Evolutionary conservation across 1,139 yeast genomes (phyloP).

Genomic region (Candida gigantensis): DNA sequence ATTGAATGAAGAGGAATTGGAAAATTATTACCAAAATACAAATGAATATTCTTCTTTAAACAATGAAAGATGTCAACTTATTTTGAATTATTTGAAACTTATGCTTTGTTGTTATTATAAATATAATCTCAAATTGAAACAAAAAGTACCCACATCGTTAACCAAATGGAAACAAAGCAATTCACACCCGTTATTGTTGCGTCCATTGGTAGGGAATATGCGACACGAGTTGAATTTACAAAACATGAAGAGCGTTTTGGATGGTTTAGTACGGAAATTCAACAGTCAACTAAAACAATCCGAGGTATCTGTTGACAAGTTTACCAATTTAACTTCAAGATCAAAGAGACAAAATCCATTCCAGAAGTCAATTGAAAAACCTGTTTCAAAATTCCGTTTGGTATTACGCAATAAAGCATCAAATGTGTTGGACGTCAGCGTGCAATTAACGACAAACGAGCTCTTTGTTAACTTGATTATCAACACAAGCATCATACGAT

Average conservation of each 20-base stretch:
- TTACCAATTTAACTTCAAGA: slow-evolving; percentile 17
- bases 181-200: slow-evolving; percentile 52
- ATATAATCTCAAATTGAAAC: slow-evolving; percentile 49
- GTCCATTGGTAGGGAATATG: slow-evolving; percentile 71
- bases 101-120: slow-evolving; percentile 63
- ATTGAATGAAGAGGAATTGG: slow-evolving; percentile 39
- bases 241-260: slow-evolving; percentile 44
- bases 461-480: slow-evolving; percentile 42
- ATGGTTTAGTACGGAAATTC: slow-evolving; percentile 25
- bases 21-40: slow-evolving; percentile 31
- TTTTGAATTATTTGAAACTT: slow-evolving; percentile 53
- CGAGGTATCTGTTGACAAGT: slow-evolving; percentile 25
- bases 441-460: slow-evolving; percentile 43
- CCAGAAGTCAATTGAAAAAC: slow-evolving; percentile 41
- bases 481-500: slow-evolving; percentile 33
- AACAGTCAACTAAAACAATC: slow-evolving; percentile 20
- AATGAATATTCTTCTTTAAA: slow-evolving; percentile 33
- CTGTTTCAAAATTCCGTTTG: slow-evolving; percentile 29
- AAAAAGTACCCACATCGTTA: slow-evolving; percentile 48
- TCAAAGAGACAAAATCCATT: slow-evolving; percentile 32
- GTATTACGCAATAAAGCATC: slow-evolving; percentile 15
- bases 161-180: slow-evolving; percentile 54
- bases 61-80: slow-evolving; percentile 52
- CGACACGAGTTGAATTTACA: slow-evolving; percentile 58
- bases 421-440: slow-evolving; percentile 26